Evolutionary conservation across 441 rosid genomes (phyloP).

Genomic region (Populus hybrid): DNA sequence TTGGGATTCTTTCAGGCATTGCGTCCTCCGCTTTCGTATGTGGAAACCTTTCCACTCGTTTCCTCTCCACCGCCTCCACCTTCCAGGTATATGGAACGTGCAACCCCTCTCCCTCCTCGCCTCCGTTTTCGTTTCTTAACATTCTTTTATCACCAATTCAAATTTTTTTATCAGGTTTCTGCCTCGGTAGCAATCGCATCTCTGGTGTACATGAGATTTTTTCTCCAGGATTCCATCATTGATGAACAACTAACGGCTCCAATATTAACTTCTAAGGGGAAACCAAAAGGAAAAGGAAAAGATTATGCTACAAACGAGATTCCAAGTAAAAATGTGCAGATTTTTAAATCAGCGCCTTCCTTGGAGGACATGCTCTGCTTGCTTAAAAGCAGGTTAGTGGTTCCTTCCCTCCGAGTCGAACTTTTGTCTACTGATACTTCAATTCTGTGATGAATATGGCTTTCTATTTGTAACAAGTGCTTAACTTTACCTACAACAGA

Average conservation of each 20-base stretch:
- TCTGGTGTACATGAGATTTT: conserved; percentile 55
- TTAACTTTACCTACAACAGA: background rate
- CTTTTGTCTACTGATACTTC: background rate
- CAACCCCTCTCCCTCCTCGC: background rate
- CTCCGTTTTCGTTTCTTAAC: background rate
- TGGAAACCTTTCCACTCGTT: conserved; percentile 73
- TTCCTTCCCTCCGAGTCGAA: background rate
- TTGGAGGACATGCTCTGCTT: conserved; percentile 48
- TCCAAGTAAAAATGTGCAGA: conserved; percentile 19
- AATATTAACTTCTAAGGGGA: conserved; percentile 23
- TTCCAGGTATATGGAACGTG: conserved; percentile 47
- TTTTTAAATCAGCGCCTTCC: conserved; percentile 50
- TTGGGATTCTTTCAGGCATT: conserved; percentile 73
- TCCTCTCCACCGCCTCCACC: conserved; percentile 65
- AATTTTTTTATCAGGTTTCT: conserved; percentile 43
- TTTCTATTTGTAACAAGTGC: background rate
- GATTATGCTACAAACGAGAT: conserved; percentile 21
- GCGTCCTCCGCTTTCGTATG: conserved; percentile 76
- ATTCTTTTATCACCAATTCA: background rate
- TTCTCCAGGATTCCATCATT: conserved; percentile 60
- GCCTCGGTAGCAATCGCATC: conserved; percentile 49
- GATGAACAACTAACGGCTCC: conserved; percentile 36
- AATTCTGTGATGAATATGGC: background rate
- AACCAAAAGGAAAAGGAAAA: conserved; percentile 15
- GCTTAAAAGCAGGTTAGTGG: conserved; percentile 58